A percentile compares a stretch with the other conserved stretches of the same genome.
Conservation (phyloP, 2,329 filamentous ascomycete genomes). For the Scedosporium minutisporum region DNA sequence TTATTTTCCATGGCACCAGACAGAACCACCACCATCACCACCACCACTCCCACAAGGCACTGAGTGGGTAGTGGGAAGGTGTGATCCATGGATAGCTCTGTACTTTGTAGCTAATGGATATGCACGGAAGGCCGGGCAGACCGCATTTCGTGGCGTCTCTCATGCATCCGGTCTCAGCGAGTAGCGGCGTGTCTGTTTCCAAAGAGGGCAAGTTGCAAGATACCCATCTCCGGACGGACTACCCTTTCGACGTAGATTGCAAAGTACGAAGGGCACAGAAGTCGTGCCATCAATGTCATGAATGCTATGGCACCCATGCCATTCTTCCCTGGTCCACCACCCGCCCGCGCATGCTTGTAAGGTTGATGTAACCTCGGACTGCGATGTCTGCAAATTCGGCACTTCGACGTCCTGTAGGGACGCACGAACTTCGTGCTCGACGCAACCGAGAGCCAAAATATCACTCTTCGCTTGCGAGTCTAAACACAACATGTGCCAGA, state of each 20-base stretch:
- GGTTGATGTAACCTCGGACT: not conserved
- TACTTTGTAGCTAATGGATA: not conserved
- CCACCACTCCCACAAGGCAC: too few species aligned
- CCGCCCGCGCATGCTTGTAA: not conserved
- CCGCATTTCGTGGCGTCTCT: not conserved
- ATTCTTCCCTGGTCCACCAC: not conserved
- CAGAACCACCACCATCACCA: too few species aligned
- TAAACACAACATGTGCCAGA: not conserved
- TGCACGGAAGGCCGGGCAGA: not conserved
- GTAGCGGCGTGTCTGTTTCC: not conserved
- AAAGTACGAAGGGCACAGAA: too few species aligned
- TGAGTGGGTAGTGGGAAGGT: too few species aligned
- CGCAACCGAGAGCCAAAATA: not conserved
- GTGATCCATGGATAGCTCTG: too few species aligned
- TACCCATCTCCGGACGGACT: too few species aligned
- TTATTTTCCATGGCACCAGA: not conserved
- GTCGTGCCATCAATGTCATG: not conserved
- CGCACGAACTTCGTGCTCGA: not conserved
- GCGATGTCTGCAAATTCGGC: not conserved
- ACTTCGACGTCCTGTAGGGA: not conserved
- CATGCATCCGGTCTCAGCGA: not conserved
- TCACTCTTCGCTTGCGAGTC: not conserved
- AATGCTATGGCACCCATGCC: not conserved
- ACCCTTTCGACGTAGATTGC: too few species aligned
- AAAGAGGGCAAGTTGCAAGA: not conserved